Evolutionary conservation across 768 basidiomycete genomes (phyloP), one percentile per base, ranked within the genome.

Genomic region (Mycena metata): DNA sequence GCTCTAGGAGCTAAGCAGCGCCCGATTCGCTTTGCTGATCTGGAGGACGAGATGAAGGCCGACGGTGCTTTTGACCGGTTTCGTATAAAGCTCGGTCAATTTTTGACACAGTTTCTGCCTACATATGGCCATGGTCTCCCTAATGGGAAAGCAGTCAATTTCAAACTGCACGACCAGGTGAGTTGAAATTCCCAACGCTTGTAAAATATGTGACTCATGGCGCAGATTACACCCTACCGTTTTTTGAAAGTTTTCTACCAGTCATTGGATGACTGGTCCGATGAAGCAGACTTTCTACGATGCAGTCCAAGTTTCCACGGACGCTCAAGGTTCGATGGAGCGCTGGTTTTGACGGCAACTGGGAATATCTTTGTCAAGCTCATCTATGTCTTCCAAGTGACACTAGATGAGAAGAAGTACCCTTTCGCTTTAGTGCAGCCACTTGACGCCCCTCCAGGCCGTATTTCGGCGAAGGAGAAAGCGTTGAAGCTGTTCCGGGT

Each of bases 401-500:
- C 43, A 8, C 13, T 51, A 2, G 35, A 49, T 11, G 21, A 39
- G 3, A 45, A n/a, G 16, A 41, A 5, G 1, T 17, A 46, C 23
- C 35, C 46, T 11, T 65, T 65, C 41, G 64, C 64, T 8, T n/a
- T 65, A 8, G 47, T 58, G 3, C 64, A 65, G 39, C 30, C 64
- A 7, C 5, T 65, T 6, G 64, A 65, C 51, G 64, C 47, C 15
- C 41, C 30, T 13, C 17, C n/a, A 5, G 46, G 54, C 3, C 10
- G 4, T 3, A 6, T 24, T 5, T n/a, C 45, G 19, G 46, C 30
- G 5, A 76, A 72, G 45, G 77, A 81, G 26, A 60, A 56, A 4
- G 74, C 75, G 50, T 64, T 81, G 21, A 21, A 69, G 0, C 68
- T 80, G 15, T 64, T 63, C 57, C 54, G 72, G 4, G 41, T 78